phyloP scores from a whole-genome alignment of 2,329 filamentous ascomycete genomes.

The Colletotrichum acutatum region DNA sequence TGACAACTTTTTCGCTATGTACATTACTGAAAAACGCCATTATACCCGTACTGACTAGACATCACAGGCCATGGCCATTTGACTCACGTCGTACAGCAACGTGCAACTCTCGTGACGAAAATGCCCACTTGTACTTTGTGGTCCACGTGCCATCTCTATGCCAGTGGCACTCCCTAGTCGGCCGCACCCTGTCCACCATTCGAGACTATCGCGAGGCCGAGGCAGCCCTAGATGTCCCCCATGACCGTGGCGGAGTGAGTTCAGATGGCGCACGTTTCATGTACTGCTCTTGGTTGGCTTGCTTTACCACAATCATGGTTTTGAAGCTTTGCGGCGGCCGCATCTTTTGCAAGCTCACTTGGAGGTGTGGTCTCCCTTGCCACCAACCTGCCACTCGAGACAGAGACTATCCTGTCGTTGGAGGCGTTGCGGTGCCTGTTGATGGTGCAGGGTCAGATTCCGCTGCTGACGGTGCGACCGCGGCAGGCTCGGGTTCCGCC shows the following conservation, averaged over 20 bases:
- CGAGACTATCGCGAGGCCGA: slow-evolving; percentile 6
- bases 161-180: not conserved
- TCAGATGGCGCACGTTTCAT: not conserved
- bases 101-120: not conserved
- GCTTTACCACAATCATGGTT: not conserved
- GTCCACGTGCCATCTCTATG: not conserved
- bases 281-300: not conserved
- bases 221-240: not conserved
- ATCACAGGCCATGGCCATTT: slow-evolving; percentile 6
- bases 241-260: not conserved
- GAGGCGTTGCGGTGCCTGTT: slow-evolving; percentile 28
- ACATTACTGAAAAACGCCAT: slow-evolving; percentile 33
- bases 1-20: slow-evolving; percentile 33
- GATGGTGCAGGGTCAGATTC: slow-evolving; percentile 26
- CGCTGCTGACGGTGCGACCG: not conserved
- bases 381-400: not conserved
- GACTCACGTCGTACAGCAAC: not conserved
- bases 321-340: not conserved
- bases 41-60: slow-evolving; percentile 31
- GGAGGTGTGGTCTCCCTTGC: not conserved
- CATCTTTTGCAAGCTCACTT: not conserved
- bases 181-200: not conserved
- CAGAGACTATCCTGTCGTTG: slow-evolving; percentile 11
- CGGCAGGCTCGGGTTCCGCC: slow-evolving; percentile 37
- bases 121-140: slow-evolving; percentile 1